Percentiles rank a stretch among this genome's conserved stretches.
phyloP scores from a whole-genome alignment of 345 rosid species.

The Citrus inodora region DNA sequence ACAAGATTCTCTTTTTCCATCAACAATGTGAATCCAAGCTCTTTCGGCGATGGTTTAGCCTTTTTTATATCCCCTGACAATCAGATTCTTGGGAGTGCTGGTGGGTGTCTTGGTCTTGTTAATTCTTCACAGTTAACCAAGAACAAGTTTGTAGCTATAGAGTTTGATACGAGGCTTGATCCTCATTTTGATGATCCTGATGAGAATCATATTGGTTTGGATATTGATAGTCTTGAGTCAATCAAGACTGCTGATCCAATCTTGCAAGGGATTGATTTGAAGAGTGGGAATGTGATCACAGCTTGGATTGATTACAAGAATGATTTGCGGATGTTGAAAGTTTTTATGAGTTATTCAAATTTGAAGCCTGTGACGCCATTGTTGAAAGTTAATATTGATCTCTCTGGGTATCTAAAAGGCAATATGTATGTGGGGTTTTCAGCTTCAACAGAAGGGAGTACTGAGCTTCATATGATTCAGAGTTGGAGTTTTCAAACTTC shows the following conservation, averaged over 20 bases:
- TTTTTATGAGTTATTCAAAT: slow-evolving; percentile 62
- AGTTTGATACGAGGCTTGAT: slow-evolving; percentile 77
- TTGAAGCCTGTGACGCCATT: slow-evolving; percentile 61
- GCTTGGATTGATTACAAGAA: slow-evolving; percentile 92
- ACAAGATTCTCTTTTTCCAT: slow-evolving; percentile 78
- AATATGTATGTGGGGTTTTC: slow-evolving; percentile 78
- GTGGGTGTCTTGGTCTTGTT: slow-evolving; percentile 76
- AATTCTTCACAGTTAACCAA: slow-evolving; percentile 69
- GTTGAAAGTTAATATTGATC: slow-evolving; percentile 53
- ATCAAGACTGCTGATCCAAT: slow-evolving; percentile 58
- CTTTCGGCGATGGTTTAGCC: slow-evolving; percentile 81
- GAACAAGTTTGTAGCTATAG: slow-evolving; percentile 78
- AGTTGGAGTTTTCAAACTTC: slow-evolving; percentile 76
- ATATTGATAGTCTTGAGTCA: slow-evolving; percentile 66
- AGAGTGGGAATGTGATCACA: slow-evolving; percentile 67
- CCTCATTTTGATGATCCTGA: slow-evolving; percentile 60
- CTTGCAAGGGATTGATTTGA: slow-evolving; percentile 53
- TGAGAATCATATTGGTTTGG: slow-evolving; percentile 74
- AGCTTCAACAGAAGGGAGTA: slow-evolving; percentile 92
- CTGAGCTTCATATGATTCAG: slow-evolving; percentile 73
- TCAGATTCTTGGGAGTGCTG: slow-evolving; percentile 71
- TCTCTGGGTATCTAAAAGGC: slow-evolving; percentile 54
- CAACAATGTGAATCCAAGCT: slow-evolving; percentile 47
- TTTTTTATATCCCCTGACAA: slow-evolving; percentile 81
- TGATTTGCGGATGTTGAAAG: slow-evolving; percentile 48